Evolutionary conservation across 257 asterid species (phyloP), one percentile per base, ranked within the genome.

Genomic region (Primulina huaijiensis): DNA sequence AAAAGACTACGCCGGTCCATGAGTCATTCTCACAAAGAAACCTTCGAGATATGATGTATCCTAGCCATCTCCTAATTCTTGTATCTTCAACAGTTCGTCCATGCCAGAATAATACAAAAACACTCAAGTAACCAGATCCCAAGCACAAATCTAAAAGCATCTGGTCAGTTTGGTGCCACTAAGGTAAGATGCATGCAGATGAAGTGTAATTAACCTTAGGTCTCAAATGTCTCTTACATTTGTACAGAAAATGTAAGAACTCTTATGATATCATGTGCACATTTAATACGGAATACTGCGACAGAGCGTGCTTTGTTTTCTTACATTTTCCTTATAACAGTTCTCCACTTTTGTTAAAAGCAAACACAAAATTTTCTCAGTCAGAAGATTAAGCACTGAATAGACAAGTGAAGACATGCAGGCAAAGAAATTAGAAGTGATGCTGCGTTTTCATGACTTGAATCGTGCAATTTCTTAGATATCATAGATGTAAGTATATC

Each of bases 361-460:
- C 68, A 59, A 58, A 27, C 35, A 34, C 73, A 69, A 37, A 37
- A 33, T 16, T 57, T 63, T 55, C 55, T 46, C 19, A 46, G 19
- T 46, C 19, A 46, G 19, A 12, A 4, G 55, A 46, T 46, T 46
- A 46, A 46, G 19, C 55, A 46, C 19, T 5, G 7, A 46, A 46
- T 46, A 12, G 55, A 46, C 55, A 46, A 3, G 55, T 40, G 52
- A 40, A 40, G 5, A 40, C 4, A 40, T 11, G 17, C 52, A 40
- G 17, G 17, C 17, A 10, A 46, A 46, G 19, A 46, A 46, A 12
- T 2, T 12, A 46, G 55, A 46, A 12, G 19, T 14, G 55, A 46
- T 5, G 55, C 55, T 4, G 55, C 3, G 55, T 46, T 46, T 43
- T 12, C 55, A 46, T 46, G 7, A 14, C 12, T 46, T 14, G 55